Conservation (phyloP, 2,329 filamentous ascomycete species). For the Aspergillus eucalypticola region DNA sequence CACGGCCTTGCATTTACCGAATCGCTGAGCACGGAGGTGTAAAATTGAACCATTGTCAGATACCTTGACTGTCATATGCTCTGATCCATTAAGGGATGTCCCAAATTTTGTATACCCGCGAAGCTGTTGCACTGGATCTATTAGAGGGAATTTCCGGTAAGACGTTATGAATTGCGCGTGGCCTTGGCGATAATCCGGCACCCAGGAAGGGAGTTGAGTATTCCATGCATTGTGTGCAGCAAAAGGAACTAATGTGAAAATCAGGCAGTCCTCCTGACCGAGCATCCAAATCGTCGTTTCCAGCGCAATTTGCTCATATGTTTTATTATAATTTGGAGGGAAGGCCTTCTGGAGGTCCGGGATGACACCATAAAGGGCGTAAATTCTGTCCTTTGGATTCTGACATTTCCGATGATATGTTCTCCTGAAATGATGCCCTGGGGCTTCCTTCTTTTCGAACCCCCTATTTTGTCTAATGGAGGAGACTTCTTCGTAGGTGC, state of each 20-base stretch:
- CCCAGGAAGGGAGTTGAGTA: not conserved
- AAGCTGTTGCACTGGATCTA: too few relatives aligned
- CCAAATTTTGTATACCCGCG: too few relatives aligned
- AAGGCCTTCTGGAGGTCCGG: not conserved
- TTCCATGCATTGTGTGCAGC: too few relatives aligned
- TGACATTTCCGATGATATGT: not conserved
- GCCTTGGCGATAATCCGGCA: not conserved
- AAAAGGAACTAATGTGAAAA: not conserved
- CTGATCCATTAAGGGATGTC: too few relatives aligned
- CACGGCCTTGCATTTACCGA: not conserved
- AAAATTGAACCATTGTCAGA: not conserved
- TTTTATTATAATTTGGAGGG: not conserved
- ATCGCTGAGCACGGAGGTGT: not conserved
- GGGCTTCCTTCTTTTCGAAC: too few relatives aligned
- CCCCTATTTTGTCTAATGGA: too few relatives aligned
- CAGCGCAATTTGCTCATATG: not conserved
- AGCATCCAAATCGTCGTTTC: not conserved
- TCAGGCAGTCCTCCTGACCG: accelerated
- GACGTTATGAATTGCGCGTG: not conserved
- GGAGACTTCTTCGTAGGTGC: too few relatives aligned
- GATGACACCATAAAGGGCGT: not conserved
- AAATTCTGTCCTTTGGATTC: not conserved
- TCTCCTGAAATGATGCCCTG: too few relatives aligned
- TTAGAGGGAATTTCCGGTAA: not conserved
- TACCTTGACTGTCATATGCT: not conserved